These are phyloP conservation scores for Entomortierella beljakovae DNA, from an alignment of 192 early-diverging fungal genomes.

Conservation along the genomic window DNA sequence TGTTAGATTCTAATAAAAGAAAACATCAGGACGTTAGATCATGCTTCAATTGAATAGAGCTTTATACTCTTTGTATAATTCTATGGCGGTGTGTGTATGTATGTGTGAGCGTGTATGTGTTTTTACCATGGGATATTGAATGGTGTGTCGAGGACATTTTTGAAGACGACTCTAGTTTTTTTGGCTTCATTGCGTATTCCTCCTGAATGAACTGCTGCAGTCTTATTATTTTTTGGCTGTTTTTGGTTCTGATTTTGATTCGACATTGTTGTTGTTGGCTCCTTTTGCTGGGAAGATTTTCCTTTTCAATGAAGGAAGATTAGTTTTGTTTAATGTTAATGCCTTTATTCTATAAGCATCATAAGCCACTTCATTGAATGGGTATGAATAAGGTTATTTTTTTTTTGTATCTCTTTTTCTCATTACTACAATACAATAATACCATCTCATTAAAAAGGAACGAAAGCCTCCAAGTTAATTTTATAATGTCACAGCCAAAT, in stretches of 20 bases:
- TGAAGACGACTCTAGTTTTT: slow-evolving; percentile 36
- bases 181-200: slow-evolving; percentile 48
- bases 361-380: no score
- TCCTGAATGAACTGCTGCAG: slow-evolving; percentile 15
- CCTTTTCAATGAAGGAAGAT: no score
- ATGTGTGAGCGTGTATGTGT: no score
- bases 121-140: slow-evolving; percentile 46
- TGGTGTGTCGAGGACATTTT: slow-evolving; percentile 42
- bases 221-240: slow-evolving; percentile 10
- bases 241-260: slow-evolving; percentile 9
- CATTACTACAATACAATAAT: neutral
- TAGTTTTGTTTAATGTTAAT: no score
- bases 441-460: neutral
- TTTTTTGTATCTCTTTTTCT: neutral
- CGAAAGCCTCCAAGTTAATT: neutral
- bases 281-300: neutral
- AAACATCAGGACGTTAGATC: no score
- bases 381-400: no score
- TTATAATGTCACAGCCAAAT: slow-evolving; percentile 42
- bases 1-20: no score
- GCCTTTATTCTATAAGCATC: no score
- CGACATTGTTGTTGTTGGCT: neutral
- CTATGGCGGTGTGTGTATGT: no score
- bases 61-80: neutral
- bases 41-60: no score